Percentiles rank a stretch among this genome's conserved stretches.
These are phyloP conservation scores for Fusarium sp. DNA, from an alignment of 2,329 filamentous ascomycete species.

Conservation along the genomic window DNA sequence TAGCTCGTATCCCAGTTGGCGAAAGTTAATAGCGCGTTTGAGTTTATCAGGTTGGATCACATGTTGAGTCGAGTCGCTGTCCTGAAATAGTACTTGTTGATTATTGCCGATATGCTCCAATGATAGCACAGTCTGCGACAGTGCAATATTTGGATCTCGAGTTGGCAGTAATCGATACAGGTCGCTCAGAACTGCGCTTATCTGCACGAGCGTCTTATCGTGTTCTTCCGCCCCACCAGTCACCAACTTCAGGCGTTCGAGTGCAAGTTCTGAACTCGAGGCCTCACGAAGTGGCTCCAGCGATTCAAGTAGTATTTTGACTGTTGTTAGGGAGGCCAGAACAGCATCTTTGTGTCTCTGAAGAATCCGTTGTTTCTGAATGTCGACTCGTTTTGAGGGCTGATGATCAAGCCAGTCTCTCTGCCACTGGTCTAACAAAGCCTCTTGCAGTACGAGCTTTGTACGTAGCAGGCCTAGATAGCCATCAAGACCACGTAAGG, in stretches of 20 bases:
- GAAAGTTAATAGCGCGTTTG: background rate
- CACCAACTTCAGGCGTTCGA: background rate
- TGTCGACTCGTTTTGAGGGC: background rate
- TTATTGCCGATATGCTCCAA: background rate
- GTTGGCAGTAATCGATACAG: background rate
- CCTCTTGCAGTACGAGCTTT: conserved; percentile 2
- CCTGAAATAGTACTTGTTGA: background rate
- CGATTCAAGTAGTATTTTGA: background rate
- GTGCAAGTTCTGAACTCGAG: background rate
- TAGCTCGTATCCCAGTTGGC: background rate
- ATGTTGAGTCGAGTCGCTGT: background rate
- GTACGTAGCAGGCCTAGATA: background rate
- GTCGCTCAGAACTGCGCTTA: background rate
- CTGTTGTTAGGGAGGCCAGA: background rate
- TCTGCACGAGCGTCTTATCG: background rate
- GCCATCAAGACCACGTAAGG: background rate
- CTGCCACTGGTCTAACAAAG: conserved; percentile 6
- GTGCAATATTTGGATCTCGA: background rate
- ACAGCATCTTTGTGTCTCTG: background rate
- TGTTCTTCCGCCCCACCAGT: background rate
- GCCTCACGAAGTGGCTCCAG: background rate
- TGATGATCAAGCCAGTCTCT: conserved; percentile 4
- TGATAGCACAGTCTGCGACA: background rate
- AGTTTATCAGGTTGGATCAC: background rate
- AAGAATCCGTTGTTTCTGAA: conserved; percentile 1